Evolutionary conservation across 1,139 yeast species (phyloP).

Genomic region (Tardiomyces digboiensis): DNA sequence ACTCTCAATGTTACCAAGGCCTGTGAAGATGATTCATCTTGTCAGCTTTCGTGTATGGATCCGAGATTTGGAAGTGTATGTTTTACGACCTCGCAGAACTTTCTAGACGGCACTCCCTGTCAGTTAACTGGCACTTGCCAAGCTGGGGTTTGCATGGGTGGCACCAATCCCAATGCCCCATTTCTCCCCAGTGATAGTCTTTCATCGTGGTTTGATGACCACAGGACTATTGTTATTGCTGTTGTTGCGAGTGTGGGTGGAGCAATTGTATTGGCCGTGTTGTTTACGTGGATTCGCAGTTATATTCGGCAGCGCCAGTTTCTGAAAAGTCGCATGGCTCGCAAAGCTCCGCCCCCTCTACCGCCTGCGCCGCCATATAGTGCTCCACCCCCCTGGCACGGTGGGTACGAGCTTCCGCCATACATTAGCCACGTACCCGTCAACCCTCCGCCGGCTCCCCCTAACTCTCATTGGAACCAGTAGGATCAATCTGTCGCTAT

Average conservation of each 20-base stretch:
- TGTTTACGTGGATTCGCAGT: conserved; percentile 7
- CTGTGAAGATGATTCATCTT: conserved; percentile 23
- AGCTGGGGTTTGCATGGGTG: conserved; percentile 26
- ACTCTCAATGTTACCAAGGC: conserved; percentile 21
- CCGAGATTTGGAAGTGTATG: conserved; percentile 19
- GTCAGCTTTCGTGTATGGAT: conserved; percentile 24
- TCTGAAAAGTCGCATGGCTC: neutral
- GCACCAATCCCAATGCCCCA: conserved; percentile 6
- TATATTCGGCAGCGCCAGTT: conserved; percentile 1
- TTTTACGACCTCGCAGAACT: conserved; percentile 23
- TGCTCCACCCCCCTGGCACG: neutral
- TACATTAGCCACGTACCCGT: neutral
- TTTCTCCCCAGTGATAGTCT: conserved; percentile 4
- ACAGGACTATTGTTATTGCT: conserved; percentile 12
- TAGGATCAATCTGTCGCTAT: too few species aligned
- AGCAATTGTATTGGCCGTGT: conserved; percentile 10
- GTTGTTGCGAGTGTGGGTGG: conserved; percentile 16
- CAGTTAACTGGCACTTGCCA: conserved; percentile 23
- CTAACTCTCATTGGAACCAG: too few species aligned
- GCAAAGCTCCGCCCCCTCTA: conserved; percentile 5
- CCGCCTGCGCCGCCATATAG: neutral
- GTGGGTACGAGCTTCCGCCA: too few species aligned
- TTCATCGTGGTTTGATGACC: conserved; percentile 4
- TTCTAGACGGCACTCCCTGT: conserved; percentile 32
- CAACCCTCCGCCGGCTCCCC: too few species aligned